Percentiles rank a stretch among this genome's conserved stretches.
phyloP scores from a whole-genome alignment of 768 basidiomycete genomes.

The Lentinus tigrinus region DNA sequence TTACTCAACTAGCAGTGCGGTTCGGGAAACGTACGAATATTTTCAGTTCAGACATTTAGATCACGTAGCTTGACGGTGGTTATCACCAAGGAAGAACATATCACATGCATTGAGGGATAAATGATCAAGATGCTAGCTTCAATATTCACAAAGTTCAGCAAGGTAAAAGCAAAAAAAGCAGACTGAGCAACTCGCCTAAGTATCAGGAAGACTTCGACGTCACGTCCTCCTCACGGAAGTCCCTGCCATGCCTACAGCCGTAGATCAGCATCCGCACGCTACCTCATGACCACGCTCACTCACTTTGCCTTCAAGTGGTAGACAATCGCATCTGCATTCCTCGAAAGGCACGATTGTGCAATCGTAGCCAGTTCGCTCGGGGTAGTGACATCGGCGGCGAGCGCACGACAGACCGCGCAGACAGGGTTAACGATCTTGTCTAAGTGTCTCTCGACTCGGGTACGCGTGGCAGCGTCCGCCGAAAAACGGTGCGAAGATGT shows the following conservation, averaged over 20 bases:
- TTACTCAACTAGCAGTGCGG: too few species aligned
- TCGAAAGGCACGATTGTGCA: neutral
- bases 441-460: neutral
- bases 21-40: too few species aligned
- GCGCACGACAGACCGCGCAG: neutral
- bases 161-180: too few species aligned
- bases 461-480: neutral
- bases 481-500: neutral
- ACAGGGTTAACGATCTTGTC: neutral
- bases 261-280: neutral
- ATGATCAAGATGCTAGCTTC: too few species aligned
- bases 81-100: too few species aligned
- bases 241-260: neutral
- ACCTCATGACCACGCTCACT: neutral
- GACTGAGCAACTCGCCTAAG: too few species aligned
- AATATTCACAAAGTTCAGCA: too few species aligned
- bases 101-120: too few species aligned
- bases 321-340: neutral
- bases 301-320: neutral
- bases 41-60: too few species aligned
- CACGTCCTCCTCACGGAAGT: too few species aligned
- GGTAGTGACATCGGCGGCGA: neutral
- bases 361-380: neutral
- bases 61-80: too few species aligned
- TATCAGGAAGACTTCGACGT: too few species aligned